Base-by-base conservation (phyloP, 345 rosid species). In the Gynandropsis gynandra region DNA sequence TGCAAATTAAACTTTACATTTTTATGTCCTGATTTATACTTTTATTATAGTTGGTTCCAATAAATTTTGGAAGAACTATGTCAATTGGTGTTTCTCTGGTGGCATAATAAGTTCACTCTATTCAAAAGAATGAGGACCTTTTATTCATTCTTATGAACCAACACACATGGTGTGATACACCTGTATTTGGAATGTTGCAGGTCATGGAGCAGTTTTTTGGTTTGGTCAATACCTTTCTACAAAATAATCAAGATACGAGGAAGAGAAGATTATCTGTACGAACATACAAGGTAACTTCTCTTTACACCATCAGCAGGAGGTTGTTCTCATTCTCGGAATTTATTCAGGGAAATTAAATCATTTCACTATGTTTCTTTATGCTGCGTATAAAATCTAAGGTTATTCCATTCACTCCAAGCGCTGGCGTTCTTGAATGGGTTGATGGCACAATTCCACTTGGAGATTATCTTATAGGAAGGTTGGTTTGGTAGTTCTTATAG, bases 391-490 rank as follows among this genome's bases (percentile, higher is more conserved):
- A 48, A 38, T 61, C 21, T 59, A 75, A 90, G 98, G 96, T 90
- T 59, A 68, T 90, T 70, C 95, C 98, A 52, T 90, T 90, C 64
- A 90, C 96, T 54, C 98, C 98, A 41, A 90, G 96, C 65, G 98
- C 95, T 55, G 98, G 98, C 59, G 95, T 90, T 68, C 88, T 90
- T 60, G 98, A 90, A 68, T 90, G 96, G 98, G 98, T 90, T 49
- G 75, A 82, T 74, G 98, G 98, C 52, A 90, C 98, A 50, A 60
- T 87, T 65, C 98, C 98, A 54, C 82, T 90, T 42, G 96, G 95
- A 62, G 96, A 90, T 18, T 87, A 90, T 78, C 98, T 90, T 65
- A 80, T 56, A 40, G 96, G 92, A 73, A 84, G 98, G 98, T 90
- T 31, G 27, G 64, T 50, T 36, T 14, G 51, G 15, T 19, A 54